A percentile compares a stretch with the other conserved stretches of the same genome.
Evolutionary conservation across 1,284 basidiomycete species (phyloP).

Genomic region (Violaceomyces palustris): DNA sequence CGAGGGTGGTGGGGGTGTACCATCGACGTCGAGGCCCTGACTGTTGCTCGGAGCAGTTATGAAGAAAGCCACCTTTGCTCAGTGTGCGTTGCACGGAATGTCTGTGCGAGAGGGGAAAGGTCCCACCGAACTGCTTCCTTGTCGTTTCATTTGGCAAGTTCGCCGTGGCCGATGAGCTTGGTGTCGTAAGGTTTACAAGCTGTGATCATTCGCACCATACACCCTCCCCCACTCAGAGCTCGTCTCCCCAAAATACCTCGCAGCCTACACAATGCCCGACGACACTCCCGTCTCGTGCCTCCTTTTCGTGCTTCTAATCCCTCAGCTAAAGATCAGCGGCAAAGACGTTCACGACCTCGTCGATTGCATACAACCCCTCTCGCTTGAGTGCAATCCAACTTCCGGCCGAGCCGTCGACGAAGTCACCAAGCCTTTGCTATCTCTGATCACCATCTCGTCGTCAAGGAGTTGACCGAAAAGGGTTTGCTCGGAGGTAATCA

Average conservation of each 20-base stretch:
- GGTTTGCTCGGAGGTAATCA: conserved; percentile 7
- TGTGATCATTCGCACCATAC: too few species aligned
- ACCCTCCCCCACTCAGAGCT: too few species aligned
- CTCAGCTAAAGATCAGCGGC: conserved; percentile 8
- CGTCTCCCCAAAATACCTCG: too few species aligned
- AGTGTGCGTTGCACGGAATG: too few species aligned
- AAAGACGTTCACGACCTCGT: conserved; percentile 14
- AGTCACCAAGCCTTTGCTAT: conserved; percentile 9
- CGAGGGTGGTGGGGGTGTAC: neutral
- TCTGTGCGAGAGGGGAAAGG: too few species aligned
- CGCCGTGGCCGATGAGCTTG: too few species aligned
- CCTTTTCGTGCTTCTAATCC: conserved; percentile 15
- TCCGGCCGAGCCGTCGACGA: conserved; percentile 8
- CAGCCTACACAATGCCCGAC: conserved; percentile 8
- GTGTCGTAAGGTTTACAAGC: too few species aligned
- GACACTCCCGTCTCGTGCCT: conserved; percentile 9
- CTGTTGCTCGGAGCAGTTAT: too few species aligned
- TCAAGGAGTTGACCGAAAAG: conserved; percentile 4
- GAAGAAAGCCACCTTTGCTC: too few species aligned
- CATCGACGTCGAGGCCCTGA: conserved; percentile 5
- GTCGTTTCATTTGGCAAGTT: too few species aligned
- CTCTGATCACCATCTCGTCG: conserved; percentile 7
- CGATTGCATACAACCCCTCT: conserved; percentile 7
- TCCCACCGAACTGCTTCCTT: too few species aligned
- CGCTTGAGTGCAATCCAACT: conserved; percentile 9